phyloP scores from a whole-genome alignment of 352 stramenopile genomes.

The Plasmopara halstedii region DNA sequence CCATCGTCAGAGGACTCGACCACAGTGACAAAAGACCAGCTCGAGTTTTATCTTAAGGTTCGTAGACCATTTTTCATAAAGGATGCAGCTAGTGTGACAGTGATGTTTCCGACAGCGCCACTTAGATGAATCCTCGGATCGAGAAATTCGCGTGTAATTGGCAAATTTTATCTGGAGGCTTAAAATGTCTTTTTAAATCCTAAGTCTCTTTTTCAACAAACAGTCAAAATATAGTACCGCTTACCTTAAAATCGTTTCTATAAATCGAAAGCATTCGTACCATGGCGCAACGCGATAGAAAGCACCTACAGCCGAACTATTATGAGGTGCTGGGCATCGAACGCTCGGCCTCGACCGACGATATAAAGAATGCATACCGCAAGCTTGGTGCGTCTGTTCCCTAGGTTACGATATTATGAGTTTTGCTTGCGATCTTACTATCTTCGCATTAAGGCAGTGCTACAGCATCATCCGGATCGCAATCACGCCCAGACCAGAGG shows the following conservation, averaged over 20 bases:
- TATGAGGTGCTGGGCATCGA: conserved; percentile 61
- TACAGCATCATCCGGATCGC: conserved; percentile 69
- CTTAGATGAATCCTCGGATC: conserved; percentile 25
- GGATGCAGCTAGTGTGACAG: conserved; percentile 8
- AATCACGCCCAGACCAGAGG: conserved; percentile 24
- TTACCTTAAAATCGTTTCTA: neutral
- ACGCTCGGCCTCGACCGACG: conserved; percentile 47
- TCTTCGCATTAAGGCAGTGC: conserved; percentile 24
- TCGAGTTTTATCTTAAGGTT: conserved; percentile 86
- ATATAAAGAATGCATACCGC: conserved; percentile 74
- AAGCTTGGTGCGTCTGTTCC: conserved; percentile 55
- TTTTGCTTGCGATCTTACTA: neutral
- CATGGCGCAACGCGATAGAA: conserved; percentile 11
- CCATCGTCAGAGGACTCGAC: conserved; percentile 45
- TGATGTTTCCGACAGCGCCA: conserved; percentile 26
- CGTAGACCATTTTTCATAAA: neutral
- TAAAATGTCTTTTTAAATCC: no score
- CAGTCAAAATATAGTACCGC: no score
- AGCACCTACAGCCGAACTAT: conserved; percentile 33
- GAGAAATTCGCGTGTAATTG: conserved; percentile 27
- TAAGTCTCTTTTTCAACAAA: no score
- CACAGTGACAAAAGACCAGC: conserved; percentile 67
- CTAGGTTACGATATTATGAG: no score
- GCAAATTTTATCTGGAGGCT: neutral
- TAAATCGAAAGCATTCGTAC: no score